A percentile compares a stretch with the other conserved stretches of the same genome.
Conservation (phyloP, 129 eudicot genomes). For the Flaveria sonorensis region DNA sequence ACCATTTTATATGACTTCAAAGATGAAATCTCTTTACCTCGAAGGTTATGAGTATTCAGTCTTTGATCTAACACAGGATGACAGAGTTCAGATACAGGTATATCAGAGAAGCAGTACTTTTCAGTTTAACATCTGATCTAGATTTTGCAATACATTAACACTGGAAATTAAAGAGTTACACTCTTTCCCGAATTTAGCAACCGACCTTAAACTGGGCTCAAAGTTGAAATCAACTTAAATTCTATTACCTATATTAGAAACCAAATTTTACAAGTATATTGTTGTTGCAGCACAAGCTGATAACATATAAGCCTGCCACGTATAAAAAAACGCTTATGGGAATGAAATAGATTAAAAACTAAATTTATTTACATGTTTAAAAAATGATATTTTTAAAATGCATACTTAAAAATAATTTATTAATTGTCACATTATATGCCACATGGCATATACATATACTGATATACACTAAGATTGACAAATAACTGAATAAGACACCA, state of each 20-base stretch:
- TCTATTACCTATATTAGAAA: neutral
- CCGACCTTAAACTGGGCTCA: neutral
- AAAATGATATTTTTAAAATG: neutral
- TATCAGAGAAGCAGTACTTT: neutral
- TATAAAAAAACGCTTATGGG: neutral
- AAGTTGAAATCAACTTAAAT: neutral
- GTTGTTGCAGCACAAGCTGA: neutral
- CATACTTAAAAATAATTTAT: neutral
- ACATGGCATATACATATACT: neutral
- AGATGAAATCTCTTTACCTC: conserved; percentile 91
- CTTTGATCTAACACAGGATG: conserved; percentile 83
- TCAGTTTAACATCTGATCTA: conserved; percentile 6
- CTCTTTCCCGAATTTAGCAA: neutral
- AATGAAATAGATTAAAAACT: neutral
- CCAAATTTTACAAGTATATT: neutral
- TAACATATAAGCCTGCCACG: neutral
- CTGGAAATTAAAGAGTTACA: neutral
- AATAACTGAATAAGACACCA: neutral
- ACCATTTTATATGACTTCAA: conserved; percentile 93
- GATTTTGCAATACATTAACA: neutral
- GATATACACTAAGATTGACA: neutral
- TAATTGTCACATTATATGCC: neutral
- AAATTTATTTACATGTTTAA: neutral
- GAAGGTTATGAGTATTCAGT: conserved; percentile 90
- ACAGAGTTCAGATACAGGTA: conserved; percentile 95